These are phyloP conservation scores for Carex scoparia DNA, from an alignment of 176 grass and related monocot species.

Conservation along the genomic window DNA sequence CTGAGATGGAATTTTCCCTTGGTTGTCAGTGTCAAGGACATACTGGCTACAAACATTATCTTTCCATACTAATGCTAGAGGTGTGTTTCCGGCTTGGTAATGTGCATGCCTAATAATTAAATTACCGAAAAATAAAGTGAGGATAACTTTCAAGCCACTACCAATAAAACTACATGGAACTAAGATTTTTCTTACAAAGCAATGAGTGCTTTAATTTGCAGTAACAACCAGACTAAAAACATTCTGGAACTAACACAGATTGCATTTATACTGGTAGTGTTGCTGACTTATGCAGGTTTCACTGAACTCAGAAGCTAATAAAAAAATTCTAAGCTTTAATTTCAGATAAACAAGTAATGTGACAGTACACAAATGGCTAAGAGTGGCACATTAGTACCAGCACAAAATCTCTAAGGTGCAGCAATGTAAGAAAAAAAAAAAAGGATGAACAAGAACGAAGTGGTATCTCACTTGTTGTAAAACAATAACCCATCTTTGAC, in stretches of 20 bases:
- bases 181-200: background rate
- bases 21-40: conserved; percentile 75
- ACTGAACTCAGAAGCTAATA: background rate
- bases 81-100: conserved; percentile 87
- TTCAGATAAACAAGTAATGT: background rate
- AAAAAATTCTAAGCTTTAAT: background rate
- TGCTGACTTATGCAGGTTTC: background rate
- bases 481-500: conserved; percentile 88
- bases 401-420: background rate
- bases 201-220: background rate
- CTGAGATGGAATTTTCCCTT: conserved; percentile 69
- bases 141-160: background rate
- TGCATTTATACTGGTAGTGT: background rate
- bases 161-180: background rate
- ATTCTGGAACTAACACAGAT: background rate
- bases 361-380: background rate
- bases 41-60: conserved; percentile 74
- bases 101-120: conserved; percentile 65
- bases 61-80: conserved; percentile 81
- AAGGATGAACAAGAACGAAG: conserved; percentile 3
- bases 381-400: background rate
- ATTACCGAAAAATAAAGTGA: conserved; percentile 9
- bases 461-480: conserved; percentile 73
- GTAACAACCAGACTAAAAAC: background rate
- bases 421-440: background rate